Percentiles rank a stretch among this genome's conserved stretches.
Evolutionary conservation across 345 rosid species (phyloP).

Genomic region (Populus euphratica): DNA sequence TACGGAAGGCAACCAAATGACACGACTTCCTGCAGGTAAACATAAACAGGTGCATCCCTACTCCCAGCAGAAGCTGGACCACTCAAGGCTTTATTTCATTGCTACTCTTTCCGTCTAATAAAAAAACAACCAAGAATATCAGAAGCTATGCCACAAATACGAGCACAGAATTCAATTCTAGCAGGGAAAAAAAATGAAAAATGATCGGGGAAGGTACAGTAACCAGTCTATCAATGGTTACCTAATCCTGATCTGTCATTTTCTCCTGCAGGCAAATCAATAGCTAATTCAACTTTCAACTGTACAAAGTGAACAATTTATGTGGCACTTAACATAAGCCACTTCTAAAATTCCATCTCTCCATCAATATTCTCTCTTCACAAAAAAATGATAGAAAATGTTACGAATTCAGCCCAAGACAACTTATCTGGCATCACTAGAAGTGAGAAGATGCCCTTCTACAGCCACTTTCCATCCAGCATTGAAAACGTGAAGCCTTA

Average conservation of each 20-base stretch:
- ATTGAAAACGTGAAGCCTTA: background rate
- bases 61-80: background rate
- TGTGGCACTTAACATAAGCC: slow-evolving; percentile 22
- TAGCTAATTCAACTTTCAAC: slow-evolving; percentile 9
- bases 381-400: slow-evolving; percentile 6
- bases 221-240: background rate
- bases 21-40: too few relatives aligned
- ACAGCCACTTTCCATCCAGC: background rate
- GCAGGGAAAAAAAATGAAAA: background rate
- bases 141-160: background rate
- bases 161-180: slow-evolving; percentile 9
- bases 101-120: background rate
- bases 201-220: too few relatives aligned
- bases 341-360: slow-evolving; percentile 8
- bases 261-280: background rate
- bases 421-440: background rate
- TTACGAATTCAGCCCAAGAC: background rate
- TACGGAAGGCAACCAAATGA: too few relatives aligned
- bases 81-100: background rate
- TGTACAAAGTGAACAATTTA: slow-evolving; percentile 23
- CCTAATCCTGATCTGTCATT: background rate
- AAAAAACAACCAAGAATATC: background rate
- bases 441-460: slow-evolving; percentile 7
- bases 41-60: too few relatives aligned
- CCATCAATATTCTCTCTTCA: background rate